Conservation (phyloP, 1,284 basidiomycete species). For the Pisolithus thermaeus region DNA sequence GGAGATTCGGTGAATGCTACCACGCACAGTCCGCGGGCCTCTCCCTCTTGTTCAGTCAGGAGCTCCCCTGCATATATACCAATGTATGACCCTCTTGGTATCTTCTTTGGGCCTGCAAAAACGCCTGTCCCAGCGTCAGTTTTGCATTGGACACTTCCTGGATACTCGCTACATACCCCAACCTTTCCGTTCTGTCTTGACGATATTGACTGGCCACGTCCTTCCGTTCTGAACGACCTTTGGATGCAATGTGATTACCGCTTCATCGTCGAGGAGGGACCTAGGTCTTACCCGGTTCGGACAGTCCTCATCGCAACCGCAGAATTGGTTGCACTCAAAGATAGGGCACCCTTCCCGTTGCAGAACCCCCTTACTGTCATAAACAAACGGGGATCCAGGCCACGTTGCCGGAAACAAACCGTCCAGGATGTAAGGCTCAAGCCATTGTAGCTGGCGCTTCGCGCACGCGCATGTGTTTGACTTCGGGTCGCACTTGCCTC, state of each 20-base stretch:
- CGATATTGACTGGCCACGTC: conserved; percentile 53
- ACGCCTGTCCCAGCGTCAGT: conserved; percentile 44
- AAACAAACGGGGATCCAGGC: conserved; percentile 47
- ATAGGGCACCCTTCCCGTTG: conserved; percentile 57
- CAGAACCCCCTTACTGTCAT: conserved; percentile 53
- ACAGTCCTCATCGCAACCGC: conserved; percentile 77
- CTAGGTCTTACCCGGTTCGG: conserved; percentile 66
- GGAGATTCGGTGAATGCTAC: neutral
- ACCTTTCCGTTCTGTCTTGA: conserved; percentile 68
- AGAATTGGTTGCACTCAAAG: conserved; percentile 83
- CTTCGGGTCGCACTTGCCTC: conserved; percentile 66
- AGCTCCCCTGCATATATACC: conserved; percentile 86
- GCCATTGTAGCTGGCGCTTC: conserved; percentile 46
- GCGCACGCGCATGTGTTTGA: conserved; percentile 66
- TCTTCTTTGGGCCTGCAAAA: conserved; percentile 57
- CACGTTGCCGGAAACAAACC: conserved; percentile 18
- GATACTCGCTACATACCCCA: conserved; percentile 56
- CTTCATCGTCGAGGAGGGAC: conserved; percentile 5
- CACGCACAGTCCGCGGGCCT: conserved; percentile 62
- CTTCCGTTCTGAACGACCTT: conserved; percentile 83
- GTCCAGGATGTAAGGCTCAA: conserved; percentile 31
- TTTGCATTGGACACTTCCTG: neutral
- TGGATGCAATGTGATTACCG: neutral
- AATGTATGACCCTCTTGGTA: conserved; percentile 67
- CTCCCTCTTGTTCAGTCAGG: conserved; percentile 60